Evolutionary conservation across 768 basidiomycete genomes (phyloP).

Genomic region (Russula sp.): DNA sequence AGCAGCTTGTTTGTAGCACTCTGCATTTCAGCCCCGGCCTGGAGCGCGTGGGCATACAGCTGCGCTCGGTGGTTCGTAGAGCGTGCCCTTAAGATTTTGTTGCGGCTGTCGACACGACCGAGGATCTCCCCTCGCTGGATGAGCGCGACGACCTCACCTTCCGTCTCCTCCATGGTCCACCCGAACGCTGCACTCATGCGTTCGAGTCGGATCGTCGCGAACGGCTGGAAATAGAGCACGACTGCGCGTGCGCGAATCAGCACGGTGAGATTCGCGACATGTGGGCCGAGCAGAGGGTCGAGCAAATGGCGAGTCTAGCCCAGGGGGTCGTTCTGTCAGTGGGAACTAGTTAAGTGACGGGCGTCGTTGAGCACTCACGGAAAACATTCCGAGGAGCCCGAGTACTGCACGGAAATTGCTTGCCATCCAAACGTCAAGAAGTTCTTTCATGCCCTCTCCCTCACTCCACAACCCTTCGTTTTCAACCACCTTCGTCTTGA

Average conservation of each 20-base stretch:
- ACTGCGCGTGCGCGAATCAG: conserved; percentile 73
- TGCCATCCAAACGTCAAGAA: conserved; percentile 77
- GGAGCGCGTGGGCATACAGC: conserved; percentile 68
- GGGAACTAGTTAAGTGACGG: background rate
- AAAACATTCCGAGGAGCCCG: conserved; percentile 63
- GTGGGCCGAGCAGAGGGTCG: conserved; percentile 68
- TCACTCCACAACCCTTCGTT: conserved; percentile 16
- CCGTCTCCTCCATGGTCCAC: conserved; percentile 63
- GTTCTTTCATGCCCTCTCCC: conserved; percentile 45
- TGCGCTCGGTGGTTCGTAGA: conserved; percentile 72
- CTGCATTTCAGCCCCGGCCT: conserved; percentile 64
- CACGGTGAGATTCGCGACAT: conserved; percentile 56
- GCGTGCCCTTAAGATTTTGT: conserved; percentile 82
- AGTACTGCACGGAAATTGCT: conserved; percentile 83
- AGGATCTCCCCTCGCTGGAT: conserved; percentile 74
- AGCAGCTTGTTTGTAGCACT: conserved; percentile 68
- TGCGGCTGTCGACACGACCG: conserved; percentile 82
- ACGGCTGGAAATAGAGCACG: conserved; percentile 86
- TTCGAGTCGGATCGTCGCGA: conserved; percentile 72
- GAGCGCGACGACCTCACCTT: conserved; percentile 64
- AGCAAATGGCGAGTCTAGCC: conserved; percentile 64
- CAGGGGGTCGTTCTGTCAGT: background rate
- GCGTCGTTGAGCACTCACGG: conserved; percentile 36
- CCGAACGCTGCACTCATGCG: conserved; percentile 86
- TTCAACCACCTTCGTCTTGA: conserved; percentile 62